Conservation (phyloP, 768 basidiomycete genomes). For the Hygrocybe punicea region DNA sequence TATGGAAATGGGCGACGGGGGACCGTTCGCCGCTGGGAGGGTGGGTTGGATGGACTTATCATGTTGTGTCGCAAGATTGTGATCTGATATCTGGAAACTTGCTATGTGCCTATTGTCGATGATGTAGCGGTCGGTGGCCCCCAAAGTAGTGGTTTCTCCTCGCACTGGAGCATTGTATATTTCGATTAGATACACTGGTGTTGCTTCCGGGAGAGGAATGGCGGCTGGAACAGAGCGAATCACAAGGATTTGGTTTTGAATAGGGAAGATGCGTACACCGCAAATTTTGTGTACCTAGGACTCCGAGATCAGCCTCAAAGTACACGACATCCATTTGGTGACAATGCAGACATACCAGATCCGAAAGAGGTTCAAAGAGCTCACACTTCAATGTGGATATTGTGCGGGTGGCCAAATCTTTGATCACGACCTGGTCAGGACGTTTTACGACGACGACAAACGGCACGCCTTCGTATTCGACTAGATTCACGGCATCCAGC, state of each 20-base stretch:
- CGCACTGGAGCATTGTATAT: conserved; percentile 21
- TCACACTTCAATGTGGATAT: conserved; percentile 41
- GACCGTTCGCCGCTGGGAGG: conserved; percentile 21
- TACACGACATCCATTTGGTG: background rate
- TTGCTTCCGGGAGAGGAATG: conserved; percentile 2
- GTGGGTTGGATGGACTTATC: conserved; percentile 28
- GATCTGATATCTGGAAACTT: conserved; percentile 42
- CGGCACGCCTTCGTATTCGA: conserved; percentile 41
- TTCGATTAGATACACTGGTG: conserved; percentile 19
- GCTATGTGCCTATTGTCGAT: conserved; percentile 23
- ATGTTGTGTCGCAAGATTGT: conserved; percentile 26
- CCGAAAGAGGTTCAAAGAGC: conserved; percentile 25
- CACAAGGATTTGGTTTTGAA: conserved; percentile 50
- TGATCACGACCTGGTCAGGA: conserved; percentile 41
- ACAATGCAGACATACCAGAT: conserved; percentile 19
- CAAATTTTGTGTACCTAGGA: conserved; percentile 47
- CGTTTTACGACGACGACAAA: conserved; percentile 43
- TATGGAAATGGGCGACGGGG: conserved; percentile 41
- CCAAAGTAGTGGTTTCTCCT: conserved; percentile 9
- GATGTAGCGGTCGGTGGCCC: conserved; percentile 17
- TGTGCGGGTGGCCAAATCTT: conserved; percentile 37
- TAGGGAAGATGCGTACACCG: conserved; percentile 50
- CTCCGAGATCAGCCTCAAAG: background rate
- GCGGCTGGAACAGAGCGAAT: conserved; percentile 41
- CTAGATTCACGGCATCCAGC: conserved; percentile 41